These are phyloP conservation scores for Sclerotinia minor DNA, from an alignment of 2,329 filamentous ascomycete species.

Conservation along the genomic window DNA sequence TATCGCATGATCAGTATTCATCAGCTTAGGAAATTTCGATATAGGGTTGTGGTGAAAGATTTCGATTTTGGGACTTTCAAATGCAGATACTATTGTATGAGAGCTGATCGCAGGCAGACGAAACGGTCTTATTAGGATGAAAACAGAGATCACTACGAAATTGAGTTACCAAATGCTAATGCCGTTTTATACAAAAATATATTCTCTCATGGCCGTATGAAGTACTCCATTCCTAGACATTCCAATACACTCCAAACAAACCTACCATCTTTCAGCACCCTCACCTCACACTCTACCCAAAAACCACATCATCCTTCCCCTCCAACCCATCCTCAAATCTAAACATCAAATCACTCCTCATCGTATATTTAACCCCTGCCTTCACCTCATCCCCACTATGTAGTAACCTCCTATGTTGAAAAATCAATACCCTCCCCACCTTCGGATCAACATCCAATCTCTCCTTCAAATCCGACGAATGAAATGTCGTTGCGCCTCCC, in stretches of 20 bases:
- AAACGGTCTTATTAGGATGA: neutral
- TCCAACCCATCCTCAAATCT: slow-evolving; percentile 34
- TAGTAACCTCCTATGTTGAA: slow-evolving; percentile 54
- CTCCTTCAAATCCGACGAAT: slow-evolving; percentile 47
- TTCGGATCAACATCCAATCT: slow-evolving; percentile 56
- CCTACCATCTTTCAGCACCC: neutral
- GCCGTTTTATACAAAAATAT: neutral
- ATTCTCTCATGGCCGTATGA: neutral
- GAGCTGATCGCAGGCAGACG: too few relatives aligned
- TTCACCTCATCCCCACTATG: slow-evolving; percentile 57
- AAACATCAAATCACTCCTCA: slow-evolving; percentile 58
- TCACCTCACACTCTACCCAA: neutral
- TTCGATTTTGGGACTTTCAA: too few relatives aligned
- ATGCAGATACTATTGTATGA: too few relatives aligned
- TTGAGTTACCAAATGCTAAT: too few relatives aligned
- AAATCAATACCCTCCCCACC: slow-evolving; percentile 59
- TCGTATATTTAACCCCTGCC: slow-evolving; percentile 55
- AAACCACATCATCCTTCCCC: slow-evolving; percentile 14
- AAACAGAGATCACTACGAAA: neutral
- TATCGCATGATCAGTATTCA: too few relatives aligned
- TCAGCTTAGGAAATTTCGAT: too few relatives aligned
- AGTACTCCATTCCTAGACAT: neutral
- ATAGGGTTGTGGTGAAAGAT: too few relatives aligned
- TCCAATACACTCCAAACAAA: neutral
- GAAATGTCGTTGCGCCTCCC: slow-evolving; percentile 55